phyloP scores from a whole-genome alignment of 306 rosid genomes.

The Trichosanthes cucumerina region DNA sequence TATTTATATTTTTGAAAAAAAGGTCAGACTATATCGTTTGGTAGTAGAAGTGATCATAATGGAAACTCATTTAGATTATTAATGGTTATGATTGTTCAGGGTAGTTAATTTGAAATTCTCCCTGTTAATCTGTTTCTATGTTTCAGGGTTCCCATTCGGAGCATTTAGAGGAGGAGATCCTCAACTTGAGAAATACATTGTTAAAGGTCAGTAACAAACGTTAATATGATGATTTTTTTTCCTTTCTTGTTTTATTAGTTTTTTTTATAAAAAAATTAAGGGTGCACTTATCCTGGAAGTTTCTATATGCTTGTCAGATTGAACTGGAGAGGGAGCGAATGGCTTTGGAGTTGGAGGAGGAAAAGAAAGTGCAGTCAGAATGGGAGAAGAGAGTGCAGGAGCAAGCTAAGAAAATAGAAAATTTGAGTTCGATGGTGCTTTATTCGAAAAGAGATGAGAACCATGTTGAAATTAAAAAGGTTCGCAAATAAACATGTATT shows the following conservation, averaged over 20 bases:
- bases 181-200: constrained; percentile 77
- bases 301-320: constrained; percentile 34
- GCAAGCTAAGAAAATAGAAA: constrained; percentile 88
- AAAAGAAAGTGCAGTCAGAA: constrained; percentile 83
- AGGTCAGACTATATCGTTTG: constrained; percentile 10
- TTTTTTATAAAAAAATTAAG: neutral
- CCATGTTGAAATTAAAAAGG: constrained; percentile 59
- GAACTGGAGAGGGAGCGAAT: constrained; percentile 94
- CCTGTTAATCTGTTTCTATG: constrained; percentile 1
- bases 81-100: neutral
- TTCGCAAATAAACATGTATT: constrained; percentile 14
- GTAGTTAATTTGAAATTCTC: constrained; percentile 3
- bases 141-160: constrained; percentile 90
- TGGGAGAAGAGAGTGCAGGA: constrained; percentile 74
- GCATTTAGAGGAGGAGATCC: constrained; percentile 70
- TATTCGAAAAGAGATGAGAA: constrained; percentile 76
- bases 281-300: constrained; percentile 17
- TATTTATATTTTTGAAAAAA: neutral
- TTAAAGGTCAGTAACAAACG: constrained; percentile 45
- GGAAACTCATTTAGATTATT: neutral
- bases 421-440: constrained; percentile 85
- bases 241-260: too few relatives aligned
- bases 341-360: constrained; percentile 93
- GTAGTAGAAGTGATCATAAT: neutral
- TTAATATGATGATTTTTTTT: constrained; percentile 12